A percentile compares a stretch with the other conserved stretches of the same genome.
These are phyloP conservation scores for Sporopachydermia lactativora DNA, from an alignment of 805 yeast genomes.

Conservation along the genomic window DNA sequence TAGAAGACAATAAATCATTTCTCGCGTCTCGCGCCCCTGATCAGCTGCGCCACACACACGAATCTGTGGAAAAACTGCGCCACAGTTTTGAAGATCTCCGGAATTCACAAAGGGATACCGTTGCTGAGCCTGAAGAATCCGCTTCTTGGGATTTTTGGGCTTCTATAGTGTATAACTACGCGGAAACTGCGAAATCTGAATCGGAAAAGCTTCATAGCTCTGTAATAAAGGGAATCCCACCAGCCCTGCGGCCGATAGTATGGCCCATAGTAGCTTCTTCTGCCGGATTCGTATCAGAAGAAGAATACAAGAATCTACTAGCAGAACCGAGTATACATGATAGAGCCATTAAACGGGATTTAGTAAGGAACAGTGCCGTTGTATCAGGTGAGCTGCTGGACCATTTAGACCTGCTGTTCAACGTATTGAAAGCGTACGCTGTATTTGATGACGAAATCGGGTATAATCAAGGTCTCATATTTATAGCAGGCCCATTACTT, in stretches of 20 bases:
- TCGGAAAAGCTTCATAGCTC: conserved; percentile 46
- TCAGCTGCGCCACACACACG: too few relatives aligned
- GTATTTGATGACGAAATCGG: conserved; percentile 88
- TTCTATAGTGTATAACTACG: conserved; percentile 61
- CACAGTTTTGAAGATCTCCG: conserved; percentile 3
- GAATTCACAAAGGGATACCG: conserved; percentile 7
- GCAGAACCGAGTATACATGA: conserved; percentile 49
- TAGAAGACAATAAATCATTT: neutral
- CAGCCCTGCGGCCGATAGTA: conserved; percentile 71
- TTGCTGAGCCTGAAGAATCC: conserved; percentile 24
- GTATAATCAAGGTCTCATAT: conserved; percentile 97
- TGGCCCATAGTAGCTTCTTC: conserved; percentile 87
- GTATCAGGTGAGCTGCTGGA: conserved; percentile 37
- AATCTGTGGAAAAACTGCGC: too few relatives aligned
- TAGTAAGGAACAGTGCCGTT: conserved; percentile 75
- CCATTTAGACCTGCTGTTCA: conserved; percentile 49
- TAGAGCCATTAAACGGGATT: conserved; percentile 65
- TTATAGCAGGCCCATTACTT: conserved; percentile 72
- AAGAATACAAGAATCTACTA: conserved; percentile 34
- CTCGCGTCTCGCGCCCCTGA: too few relatives aligned
- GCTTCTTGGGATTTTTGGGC: conserved; percentile 88
- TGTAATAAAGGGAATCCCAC: conserved; percentile 69
- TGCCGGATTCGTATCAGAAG: conserved; percentile 48
- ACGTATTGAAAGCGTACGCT: conserved; percentile 73
- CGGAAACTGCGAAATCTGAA: conserved; percentile 45